Percentiles rank a stretch among this genome's conserved stretches.
Evolutionary conservation across 2,329 filamentous ascomycete species (phyloP).

Genomic region (Arthrobotrys megalospora): DNA sequence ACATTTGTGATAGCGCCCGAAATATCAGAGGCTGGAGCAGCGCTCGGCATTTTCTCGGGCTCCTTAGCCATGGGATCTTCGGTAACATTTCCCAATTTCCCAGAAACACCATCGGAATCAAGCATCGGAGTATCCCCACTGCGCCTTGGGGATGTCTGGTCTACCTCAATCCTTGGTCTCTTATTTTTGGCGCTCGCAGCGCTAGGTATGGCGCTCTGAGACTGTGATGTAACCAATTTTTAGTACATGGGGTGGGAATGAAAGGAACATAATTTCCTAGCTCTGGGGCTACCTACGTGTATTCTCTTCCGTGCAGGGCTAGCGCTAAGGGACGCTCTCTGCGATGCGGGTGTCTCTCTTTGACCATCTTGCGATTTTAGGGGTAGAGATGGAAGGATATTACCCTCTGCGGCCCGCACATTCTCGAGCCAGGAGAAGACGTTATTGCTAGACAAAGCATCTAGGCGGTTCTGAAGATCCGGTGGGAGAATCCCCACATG

Average conservation of each 20-base stretch:
- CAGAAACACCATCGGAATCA: conserved; percentile 8
- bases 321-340: neutral
- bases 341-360: neutral
- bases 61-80: conserved; percentile 2
- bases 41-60: neutral
- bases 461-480: conserved; percentile 19
- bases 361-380: conserved; percentile 25
- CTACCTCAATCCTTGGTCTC: conserved; percentile 44
- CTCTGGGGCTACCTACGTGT: conserved; percentile 39
- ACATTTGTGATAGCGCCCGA: conserved; percentile 26
- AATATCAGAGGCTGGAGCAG: neutral
- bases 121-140: conserved; percentile 34
- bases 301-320: conserved; percentile 53
- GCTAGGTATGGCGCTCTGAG: conserved; percentile 25
- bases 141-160: neutral
- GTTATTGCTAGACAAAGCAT: conserved; percentile 19
- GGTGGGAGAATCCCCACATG: conserved; percentile 38
- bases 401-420: conserved; percentile 16
- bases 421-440: conserved; percentile 41
- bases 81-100: neutral
- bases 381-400: conserved; percentile 38
- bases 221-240: conserved; percentile 33
- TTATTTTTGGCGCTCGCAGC: conserved; percentile 35
- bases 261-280: neutral
- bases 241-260: conserved; percentile 22